These are phyloP conservation scores for Arctium lappa DNA, from an alignment of 129 eudicot species.

Conservation along the genomic window DNA sequence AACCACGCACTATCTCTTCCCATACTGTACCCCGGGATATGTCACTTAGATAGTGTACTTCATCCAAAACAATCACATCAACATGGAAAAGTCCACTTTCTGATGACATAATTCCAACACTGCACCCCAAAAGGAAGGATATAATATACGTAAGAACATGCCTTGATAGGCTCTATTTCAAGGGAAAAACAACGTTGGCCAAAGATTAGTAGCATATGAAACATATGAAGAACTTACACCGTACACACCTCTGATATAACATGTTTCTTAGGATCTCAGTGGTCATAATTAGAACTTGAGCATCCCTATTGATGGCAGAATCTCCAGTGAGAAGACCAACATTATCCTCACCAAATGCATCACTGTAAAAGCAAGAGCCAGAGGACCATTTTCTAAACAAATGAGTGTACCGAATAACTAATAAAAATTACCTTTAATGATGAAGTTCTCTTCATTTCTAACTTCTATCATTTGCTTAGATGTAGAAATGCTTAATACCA, in stretches of 20 bases:
- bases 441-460: neutral
- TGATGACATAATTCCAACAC: constrained; percentile 84
- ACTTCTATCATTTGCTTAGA: constrained; percentile 2
- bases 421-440: neutral
- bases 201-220: neutral
- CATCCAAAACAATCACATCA: constrained; percentile 98
- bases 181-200: neutral
- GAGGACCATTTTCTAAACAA: neutral
- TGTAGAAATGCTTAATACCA: constrained; percentile 42
- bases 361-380: constrained; percentile 50
- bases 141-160: constrained; percentile 7
- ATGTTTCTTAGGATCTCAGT: constrained; percentile 96
- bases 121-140: constrained; percentile 41
- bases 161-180: neutral
- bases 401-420: neutral
- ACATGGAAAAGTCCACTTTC: constrained; percentile 81
- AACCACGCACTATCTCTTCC: constrained; percentile 90
- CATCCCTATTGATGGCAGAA: constrained; percentile 91
- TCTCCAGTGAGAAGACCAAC: constrained; percentile 98
- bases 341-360: constrained; percentile 86
- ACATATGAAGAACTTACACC: constrained; percentile 18
- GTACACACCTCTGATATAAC: constrained; percentile 90
- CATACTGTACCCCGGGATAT: constrained; percentile 99
- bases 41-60: constrained; percentile 97
- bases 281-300: constrained; percentile 91